A percentile compares a stretch with the other conserved stretches of the same genome.
Evolutionary conservation across 2,329 filamentous ascomycete genomes (phyloP).

Genomic region (Calonectria leucothoes): DNA sequence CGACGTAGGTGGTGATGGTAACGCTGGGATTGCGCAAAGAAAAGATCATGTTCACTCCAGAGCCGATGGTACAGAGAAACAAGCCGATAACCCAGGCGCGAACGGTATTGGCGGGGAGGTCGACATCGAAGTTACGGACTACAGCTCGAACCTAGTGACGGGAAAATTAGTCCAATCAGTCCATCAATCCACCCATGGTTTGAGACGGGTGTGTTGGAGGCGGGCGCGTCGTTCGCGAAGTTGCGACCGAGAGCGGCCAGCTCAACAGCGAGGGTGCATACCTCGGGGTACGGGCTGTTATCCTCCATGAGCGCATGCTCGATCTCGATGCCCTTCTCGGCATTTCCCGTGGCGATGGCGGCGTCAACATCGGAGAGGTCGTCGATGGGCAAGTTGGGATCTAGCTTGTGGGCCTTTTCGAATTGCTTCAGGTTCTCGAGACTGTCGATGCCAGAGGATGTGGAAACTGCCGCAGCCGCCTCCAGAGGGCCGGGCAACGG

Average conservation of each 20-base stretch:
- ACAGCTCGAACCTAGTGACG: slow-evolving; percentile 69
- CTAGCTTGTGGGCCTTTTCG: slow-evolving; percentile 71
- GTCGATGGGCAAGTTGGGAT: slow-evolving; percentile 74
- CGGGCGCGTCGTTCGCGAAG: neutral
- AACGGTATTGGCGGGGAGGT: slow-evolving; percentile 73
- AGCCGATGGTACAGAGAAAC: slow-evolving; percentile 71
- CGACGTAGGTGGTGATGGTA: slow-evolving; percentile 69
- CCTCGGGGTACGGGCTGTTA: slow-evolving; percentile 76
- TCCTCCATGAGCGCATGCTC: slow-evolving; percentile 71
- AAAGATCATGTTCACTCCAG: slow-evolving; percentile 71
- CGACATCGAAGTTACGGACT: slow-evolving; percentile 73
- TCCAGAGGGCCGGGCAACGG: slow-evolving; percentile 54
- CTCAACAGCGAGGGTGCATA: slow-evolving; percentile 44
- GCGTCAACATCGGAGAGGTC: slow-evolving; percentile 70
- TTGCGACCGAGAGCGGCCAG: neutral
- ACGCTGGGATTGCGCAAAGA: slow-evolving; percentile 70
- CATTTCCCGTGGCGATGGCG: slow-evolving; percentile 64
- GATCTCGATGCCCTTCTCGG: slow-evolving; percentile 66
- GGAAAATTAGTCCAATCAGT: slow-evolving; percentile 18
- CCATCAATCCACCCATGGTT: neutral
- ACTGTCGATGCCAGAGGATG: slow-evolving; percentile 54
- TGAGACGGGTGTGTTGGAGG: neutral
- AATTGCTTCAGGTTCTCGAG: slow-evolving; percentile 65
- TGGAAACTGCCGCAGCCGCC: slow-evolving; percentile 52
- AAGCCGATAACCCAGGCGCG: slow-evolving; percentile 73